Evolutionary conservation across 208 protist species (phyloP).

Genomic region (Herpetomonas tarakana): DNA sequence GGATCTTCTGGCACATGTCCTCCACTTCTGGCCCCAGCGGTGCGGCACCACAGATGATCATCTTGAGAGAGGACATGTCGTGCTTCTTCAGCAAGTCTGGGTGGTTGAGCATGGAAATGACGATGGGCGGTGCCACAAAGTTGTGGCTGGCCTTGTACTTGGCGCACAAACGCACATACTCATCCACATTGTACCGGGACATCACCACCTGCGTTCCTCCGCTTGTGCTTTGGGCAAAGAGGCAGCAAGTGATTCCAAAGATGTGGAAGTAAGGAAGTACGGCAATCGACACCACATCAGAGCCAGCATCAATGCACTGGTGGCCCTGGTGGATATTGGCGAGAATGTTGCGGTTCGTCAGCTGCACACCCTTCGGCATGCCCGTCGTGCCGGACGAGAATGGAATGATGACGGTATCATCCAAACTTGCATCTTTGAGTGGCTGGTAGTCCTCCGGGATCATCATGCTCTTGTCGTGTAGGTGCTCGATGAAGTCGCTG

Average conservation of each 20-base stretch:
- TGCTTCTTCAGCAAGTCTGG: constrained; percentile 23
- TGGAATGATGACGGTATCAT: constrained; percentile 18
- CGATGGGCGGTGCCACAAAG: constrained; percentile 58
- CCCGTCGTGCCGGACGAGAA: constrained; percentile 29
- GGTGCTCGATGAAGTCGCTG: constrained; percentile 17
- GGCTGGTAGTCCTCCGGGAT: constrained; percentile 13
- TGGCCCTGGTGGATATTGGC: neutral
- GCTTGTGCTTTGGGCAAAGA: constrained; percentile 6
- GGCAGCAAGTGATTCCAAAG: constrained; percentile 42
- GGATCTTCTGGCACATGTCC: constrained; percentile 1
- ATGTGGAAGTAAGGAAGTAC: constrained; percentile 67
- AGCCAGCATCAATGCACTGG: neutral
- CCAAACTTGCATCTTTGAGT: constrained; percentile 1
- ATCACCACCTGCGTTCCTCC: constrained; percentile 21
- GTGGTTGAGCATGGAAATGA: constrained; percentile 42
- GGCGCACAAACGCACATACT: constrained; percentile 24
- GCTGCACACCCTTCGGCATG: constrained; percentile 52
- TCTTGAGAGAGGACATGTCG: constrained; percentile 19
- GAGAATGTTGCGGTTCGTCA: constrained; percentile 23
- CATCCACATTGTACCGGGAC: constrained; percentile 28
- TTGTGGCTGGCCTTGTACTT: constrained; percentile 27
- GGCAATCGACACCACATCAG: constrained; percentile 18
- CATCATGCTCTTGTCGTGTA: constrained; percentile 13
- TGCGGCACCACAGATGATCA: constrained; percentile 34
- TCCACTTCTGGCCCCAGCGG: constrained; percentile 33